Evolutionary conservation across 139 green algal genomes (phyloP), one percentile per base, ranked within the genome.

Genomic region (Ettlia oleoabundans): DNA sequence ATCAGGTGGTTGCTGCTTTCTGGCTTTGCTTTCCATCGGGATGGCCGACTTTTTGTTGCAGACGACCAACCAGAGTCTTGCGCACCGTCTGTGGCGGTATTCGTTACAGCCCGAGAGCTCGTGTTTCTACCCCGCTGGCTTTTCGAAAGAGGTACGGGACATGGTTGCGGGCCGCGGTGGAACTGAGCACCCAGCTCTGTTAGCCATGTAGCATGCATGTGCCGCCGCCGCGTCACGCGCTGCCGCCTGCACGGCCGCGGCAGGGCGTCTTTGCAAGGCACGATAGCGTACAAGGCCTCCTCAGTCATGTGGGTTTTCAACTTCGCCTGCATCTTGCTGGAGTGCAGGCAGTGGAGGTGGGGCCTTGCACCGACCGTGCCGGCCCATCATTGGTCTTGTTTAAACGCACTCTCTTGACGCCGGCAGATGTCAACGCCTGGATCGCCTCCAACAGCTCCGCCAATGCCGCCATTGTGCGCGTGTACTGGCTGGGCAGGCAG

Each of bases 11-110:
- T 68, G 62, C 28, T 68, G 26, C 5, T 18, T 10, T 33, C 28
- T 33, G 10, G 30, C 2, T 28, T 35, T 38, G 19, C 19, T 68
- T 30, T 3, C 62, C 8, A 24, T 35, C 28, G 26, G 18, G 28
- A 30, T 33, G 26, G 10, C 33, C 62, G 28, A 77, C 2, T 53
- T 80, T 15, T 6, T 80, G 18, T 53, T 80, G 73, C 73, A 80
- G 28, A 37, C 38, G 4, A 80, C 73, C 0, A 51, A 37, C 26
- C 73, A 80, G 26, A 38, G 8, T 18, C 26, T 80, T 2, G 51
- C 73, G 1, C 35, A 68, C 26, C 37, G 73, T 7, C 73, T 80
- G 13, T 80, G 73, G 73, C 73, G 51, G 1, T 80, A 80, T 42
- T 42, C 70, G n/a, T 42, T 19, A 37, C 52, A 0, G 30, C 47